phyloP scores from a whole-genome alignment of 2,329 filamentous ascomycete species.

The Hymenoscyphus albidus region DNA sequence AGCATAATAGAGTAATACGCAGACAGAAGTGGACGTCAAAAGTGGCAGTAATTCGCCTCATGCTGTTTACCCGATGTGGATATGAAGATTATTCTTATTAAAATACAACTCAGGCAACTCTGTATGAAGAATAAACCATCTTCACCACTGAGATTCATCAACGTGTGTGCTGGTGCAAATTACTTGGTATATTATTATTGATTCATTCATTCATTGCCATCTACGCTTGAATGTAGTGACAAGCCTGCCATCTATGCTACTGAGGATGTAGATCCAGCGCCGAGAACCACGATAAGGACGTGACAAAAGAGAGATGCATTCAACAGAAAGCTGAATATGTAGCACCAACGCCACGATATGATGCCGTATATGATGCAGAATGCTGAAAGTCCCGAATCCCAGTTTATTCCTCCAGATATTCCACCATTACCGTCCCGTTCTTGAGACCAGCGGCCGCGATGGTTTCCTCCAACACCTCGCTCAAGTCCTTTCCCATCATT shows the following conservation, averaged over 20 bases:
- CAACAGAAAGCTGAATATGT: not conserved
- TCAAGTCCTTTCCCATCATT: conserved; percentile 80
- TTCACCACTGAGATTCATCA: too few relatives aligned
- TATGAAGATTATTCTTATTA: too few relatives aligned
- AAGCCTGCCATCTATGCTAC: conserved; percentile 9
- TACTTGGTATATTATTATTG: not conserved
- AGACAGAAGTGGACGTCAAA: too few relatives aligned
- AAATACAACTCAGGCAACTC: too few relatives aligned
- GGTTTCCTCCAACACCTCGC: conserved; percentile 67
- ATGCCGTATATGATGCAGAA: not conserved
- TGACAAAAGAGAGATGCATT: not conserved
- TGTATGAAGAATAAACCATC: not conserved
- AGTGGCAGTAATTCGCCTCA: too few relatives aligned
- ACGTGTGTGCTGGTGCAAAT: not conserved
- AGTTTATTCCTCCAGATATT: conserved; percentile 60
- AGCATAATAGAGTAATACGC: too few relatives aligned
- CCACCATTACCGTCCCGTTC: conserved; percentile 93
- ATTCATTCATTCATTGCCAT: conserved; percentile 11
- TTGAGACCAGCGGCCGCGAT: conserved; percentile 82
- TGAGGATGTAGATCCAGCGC: not conserved
- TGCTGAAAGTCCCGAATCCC: not conserved
- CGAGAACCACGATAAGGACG: not conserved
- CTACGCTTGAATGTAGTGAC: conserved; percentile 7
- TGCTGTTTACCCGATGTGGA: too few relatives aligned
- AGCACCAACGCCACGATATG: conserved; percentile 10